phyloP scores from a whole-genome alignment of 257 asterid genomes.

The Solanum acaule region DNA sequence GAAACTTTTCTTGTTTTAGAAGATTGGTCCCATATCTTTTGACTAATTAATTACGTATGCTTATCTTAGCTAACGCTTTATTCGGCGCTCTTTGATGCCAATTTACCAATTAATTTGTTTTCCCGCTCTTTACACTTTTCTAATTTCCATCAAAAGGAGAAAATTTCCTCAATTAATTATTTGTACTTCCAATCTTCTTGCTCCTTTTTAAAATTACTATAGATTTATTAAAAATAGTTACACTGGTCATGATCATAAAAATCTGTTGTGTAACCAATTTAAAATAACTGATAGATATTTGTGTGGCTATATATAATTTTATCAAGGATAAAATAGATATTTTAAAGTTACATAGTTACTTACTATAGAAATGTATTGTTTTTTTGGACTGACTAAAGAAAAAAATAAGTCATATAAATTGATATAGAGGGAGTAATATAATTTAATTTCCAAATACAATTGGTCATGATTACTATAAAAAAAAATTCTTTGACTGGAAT shows the following conservation, averaged over 20 bases:
- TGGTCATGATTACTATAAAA: neutral
- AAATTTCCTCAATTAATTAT: neutral
- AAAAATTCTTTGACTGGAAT: neutral
- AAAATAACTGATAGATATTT: too few relatives aligned
- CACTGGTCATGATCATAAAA: neutral
- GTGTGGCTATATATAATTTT: too few relatives aligned
- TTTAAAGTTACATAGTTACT: too few relatives aligned
- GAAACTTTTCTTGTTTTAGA: conserved; percentile 7
- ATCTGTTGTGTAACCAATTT: too few relatives aligned
- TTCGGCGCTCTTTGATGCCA: conserved; percentile 19
- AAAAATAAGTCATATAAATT: too few relatives aligned
- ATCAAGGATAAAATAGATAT: too few relatives aligned
- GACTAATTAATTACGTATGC: conserved; percentile 13
- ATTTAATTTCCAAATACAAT: neutral
- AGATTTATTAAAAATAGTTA: neutral
- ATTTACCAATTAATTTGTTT: conserved; percentile 14
- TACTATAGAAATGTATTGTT: too few relatives aligned
- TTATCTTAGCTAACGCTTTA: conserved; percentile 14
- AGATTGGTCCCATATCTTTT: conserved; percentile 12
- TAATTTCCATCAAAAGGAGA: neutral
- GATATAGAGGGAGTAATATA: too few relatives aligned
- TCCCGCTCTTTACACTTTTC: conserved; percentile 37
- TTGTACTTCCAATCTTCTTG: neutral
- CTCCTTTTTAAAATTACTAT: neutral
- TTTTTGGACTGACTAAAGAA: too few relatives aligned